Evolutionary conservation across 2,329 filamentous ascomycete species (phyloP).

Genomic region (Phyllosticta citriasiana): DNA sequence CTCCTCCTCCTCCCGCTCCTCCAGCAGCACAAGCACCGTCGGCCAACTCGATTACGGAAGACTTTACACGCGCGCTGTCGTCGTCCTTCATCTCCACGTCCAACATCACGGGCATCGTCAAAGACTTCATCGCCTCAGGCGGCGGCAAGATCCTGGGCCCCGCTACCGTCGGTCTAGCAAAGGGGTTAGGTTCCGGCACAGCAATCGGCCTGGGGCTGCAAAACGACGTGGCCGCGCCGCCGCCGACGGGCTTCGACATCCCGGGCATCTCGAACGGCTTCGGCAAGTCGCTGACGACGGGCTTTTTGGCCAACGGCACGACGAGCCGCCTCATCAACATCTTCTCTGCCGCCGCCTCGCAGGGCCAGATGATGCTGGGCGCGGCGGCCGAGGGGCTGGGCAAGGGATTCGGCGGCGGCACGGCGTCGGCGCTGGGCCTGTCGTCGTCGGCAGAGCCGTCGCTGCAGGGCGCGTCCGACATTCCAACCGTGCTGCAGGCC

Average conservation of each 20-base stretch:
- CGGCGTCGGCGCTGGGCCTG: not conserved
- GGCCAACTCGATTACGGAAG: not conserved
- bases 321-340: not conserved
- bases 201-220: conserved; percentile 2
- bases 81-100: conserved; percentile 2
- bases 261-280: not conserved
- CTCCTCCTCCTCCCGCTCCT: not conserved
- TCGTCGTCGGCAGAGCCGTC: not conserved
- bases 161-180: not conserved
- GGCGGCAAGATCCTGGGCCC: not conserved
- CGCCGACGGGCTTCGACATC: not conserved
- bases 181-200: not conserved
- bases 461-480: not conserved
- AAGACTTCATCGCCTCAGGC: not conserved
- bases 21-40: not conserved
- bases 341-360: not conserved
- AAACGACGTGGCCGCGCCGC: not conserved
- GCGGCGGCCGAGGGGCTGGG: not conserved
- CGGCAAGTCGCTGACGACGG: not conserved
- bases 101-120: not conserved
- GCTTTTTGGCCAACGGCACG: conserved; percentile 5
- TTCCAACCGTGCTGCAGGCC: not conserved
- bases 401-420: not conserved
- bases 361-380: not conserved
- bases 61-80: conserved; percentile 1